phyloP scores from a whole-genome alignment of 2,329 filamentous ascomycete genomes.

The Colletotrichum sp. region DNA sequence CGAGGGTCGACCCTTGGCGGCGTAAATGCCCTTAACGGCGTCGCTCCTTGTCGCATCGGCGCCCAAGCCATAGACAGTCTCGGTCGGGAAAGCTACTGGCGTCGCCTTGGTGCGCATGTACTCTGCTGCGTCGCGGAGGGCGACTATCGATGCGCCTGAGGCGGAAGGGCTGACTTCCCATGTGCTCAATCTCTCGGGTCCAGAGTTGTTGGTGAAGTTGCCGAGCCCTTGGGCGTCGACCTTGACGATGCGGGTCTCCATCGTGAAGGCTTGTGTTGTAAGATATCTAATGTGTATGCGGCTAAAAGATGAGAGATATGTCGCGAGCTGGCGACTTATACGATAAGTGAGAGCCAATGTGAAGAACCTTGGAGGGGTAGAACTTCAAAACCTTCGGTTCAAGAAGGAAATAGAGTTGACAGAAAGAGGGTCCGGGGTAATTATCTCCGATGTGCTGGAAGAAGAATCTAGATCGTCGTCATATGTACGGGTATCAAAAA shows the following conservation, averaged over 20 bases:
- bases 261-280: slow-evolving; percentile 22
- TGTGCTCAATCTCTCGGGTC: slow-evolving; percentile 39
- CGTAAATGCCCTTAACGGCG: slow-evolving; percentile 90
- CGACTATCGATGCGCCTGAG: slow-evolving; percentile 34
- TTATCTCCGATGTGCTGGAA: neutral
- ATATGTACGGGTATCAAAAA: slow-evolving; percentile 15
- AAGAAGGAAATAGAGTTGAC: neutral
- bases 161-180: slow-evolving; percentile 44
- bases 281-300: neutral
- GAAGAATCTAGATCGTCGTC: neutral
- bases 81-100: slow-evolving; percentile 94
- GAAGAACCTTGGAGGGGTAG: neutral
- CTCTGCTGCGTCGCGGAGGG: slow-evolving; percentile 68
- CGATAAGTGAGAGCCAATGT: slow-evolving; percentile 7
- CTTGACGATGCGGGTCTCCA: slow-evolving; percentile 46
- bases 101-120: slow-evolving; percentile 69
- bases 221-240: slow-evolving; percentile 39
- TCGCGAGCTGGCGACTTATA: slow-evolving; percentile 18
- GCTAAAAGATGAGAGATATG: neutral
- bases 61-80: slow-evolving; percentile 97
- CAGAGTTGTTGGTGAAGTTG: slow-evolving; percentile 32
- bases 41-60: slow-evolving; percentile 88
- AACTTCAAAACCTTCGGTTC: neutral
- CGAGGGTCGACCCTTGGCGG: slow-evolving; percentile 85
- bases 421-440: slow-evolving; percentile 6